A percentile compares a stretch with the other conserved stretches of the same genome.
Conservation (phyloP, 2,329 filamentous ascomycete genomes). For the Aspergillus persii region DNA sequence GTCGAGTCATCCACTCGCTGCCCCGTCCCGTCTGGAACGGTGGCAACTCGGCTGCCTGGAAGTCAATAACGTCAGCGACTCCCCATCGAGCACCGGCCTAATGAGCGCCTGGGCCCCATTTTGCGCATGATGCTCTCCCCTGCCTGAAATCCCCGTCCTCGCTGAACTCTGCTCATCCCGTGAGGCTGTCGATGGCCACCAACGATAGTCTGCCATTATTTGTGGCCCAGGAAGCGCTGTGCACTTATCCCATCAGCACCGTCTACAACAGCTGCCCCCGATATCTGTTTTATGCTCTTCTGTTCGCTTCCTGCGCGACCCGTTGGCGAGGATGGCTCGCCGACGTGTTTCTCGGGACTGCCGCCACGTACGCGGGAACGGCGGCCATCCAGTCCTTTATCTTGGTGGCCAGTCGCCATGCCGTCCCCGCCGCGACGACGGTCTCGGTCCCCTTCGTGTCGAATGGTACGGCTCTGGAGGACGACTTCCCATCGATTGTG, state of each 20-base stretch:
- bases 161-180: not conserved
- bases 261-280: constrained; percentile 33
- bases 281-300: constrained; percentile 33
- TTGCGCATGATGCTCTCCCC: too few relatives aligned
- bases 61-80: not conserved
- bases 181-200: not conserved
- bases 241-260: constrained; percentile 34
- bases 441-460: constrained; percentile 25
- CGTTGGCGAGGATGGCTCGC: constrained; percentile 33
- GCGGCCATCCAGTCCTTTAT: constrained; percentile 34
- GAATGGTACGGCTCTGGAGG: constrained; percentile 12
- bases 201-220: constrained; percentile 14
- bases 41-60: not conserved
- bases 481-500: constrained; percentile 21
- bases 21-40: not conserved
- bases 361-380: constrained; percentile 32
- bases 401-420: constrained; percentile 20
- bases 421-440: constrained; percentile 1
- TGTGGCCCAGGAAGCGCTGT: constrained; percentile 30
- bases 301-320: constrained; percentile 27
- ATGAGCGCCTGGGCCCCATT: too few relatives aligned
- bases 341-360: constrained; percentile 32
- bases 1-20: not conserved
- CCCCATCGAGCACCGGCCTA: too few relatives aligned
- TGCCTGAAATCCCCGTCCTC: too few relatives aligned